Evolutionary conservation across 2,329 filamentous ascomycete genomes (phyloP).

Genomic region (Truncatella angustata): DNA sequence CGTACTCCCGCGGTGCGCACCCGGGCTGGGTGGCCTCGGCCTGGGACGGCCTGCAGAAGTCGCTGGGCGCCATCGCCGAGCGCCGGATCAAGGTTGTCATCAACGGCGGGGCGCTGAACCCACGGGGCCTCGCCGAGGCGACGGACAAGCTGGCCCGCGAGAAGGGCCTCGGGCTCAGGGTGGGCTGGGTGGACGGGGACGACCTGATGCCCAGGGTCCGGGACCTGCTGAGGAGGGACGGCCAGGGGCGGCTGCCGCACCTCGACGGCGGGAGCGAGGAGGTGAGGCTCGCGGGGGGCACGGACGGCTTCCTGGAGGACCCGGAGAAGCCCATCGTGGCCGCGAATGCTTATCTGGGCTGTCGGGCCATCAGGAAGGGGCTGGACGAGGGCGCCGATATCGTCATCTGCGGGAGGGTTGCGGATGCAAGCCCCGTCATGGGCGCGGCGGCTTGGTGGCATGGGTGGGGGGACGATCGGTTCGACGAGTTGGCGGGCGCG

Average conservation of each 20-base stretch:
- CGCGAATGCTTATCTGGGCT: slow-evolving; percentile 53
- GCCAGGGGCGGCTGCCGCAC: slow-evolving; percentile 24
- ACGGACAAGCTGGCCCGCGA: slow-evolving; percentile 41
- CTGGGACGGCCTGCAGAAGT: slow-evolving; percentile 24
- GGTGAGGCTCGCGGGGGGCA: slow-evolving; percentile 37
- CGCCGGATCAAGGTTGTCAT: slow-evolving; percentile 49
- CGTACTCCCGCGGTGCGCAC: slow-evolving; percentile 24
- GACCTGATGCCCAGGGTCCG: slow-evolving; percentile 30
- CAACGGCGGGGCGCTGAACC: slow-evolving; percentile 54
- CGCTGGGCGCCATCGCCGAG: slow-evolving; percentile 25
- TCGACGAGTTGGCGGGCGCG: slow-evolving; percentile 39
- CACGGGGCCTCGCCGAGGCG: slow-evolving; percentile 50
- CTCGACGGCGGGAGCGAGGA: slow-evolving; percentile 33
- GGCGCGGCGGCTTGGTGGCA: slow-evolving; percentile 1
- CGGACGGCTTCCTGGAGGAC: slow-evolving; percentile 28
- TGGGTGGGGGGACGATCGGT: background rate
- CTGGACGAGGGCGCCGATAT: slow-evolving; percentile 43
- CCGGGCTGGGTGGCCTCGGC: slow-evolving; percentile 36
- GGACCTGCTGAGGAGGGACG: slow-evolving; percentile 17
- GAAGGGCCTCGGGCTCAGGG: slow-evolving; percentile 16
- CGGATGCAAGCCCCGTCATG: background rate
- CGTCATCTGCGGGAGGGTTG: slow-evolving; percentile 24
- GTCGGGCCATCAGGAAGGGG: slow-evolving; percentile 43
- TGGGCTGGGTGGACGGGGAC: slow-evolving; percentile 30
- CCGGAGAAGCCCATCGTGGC: slow-evolving; percentile 29